Conservation (phyloP, 495 filamentous ascomycete species). For the Penicillium cosmopolitanum region DNA sequence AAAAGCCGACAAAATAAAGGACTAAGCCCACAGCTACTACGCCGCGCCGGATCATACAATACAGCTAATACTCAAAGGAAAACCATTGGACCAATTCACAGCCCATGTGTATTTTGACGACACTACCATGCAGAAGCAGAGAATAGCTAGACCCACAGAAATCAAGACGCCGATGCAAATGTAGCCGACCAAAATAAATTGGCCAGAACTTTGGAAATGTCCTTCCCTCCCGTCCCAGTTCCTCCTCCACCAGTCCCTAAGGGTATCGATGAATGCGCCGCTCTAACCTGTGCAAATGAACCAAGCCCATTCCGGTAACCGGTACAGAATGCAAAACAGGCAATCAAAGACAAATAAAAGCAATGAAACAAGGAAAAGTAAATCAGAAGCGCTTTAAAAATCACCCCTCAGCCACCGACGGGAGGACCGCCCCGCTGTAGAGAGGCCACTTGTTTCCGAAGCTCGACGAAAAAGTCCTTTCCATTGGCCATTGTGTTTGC, state of each 20-base stretch:
- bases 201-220: constrained; percentile 10
- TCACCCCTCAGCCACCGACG: constrained; percentile 44
- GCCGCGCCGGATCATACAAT: too few relatives aligned
- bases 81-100: background rate
- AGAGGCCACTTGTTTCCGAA: constrained; percentile 53
- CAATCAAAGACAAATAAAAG: constrained; percentile 14
- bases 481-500: constrained; percentile 58
- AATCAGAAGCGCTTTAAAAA: background rate
- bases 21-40: too few relatives aligned
- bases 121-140: constrained; percentile 20
- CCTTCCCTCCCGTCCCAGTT: constrained; percentile 15
- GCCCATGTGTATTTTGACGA: background rate
- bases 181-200: constrained; percentile 9
- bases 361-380: constrained; percentile 18
- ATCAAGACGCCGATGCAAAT: constrained; percentile 33
- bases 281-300: constrained; percentile 32
- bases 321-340: constrained; percentile 27
- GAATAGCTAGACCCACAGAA: constrained; percentile 4
- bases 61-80: background rate
- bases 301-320: constrained; percentile 16
- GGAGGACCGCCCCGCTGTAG: constrained; percentile 45
- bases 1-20: too few relatives aligned
- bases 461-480: constrained; percentile 58
- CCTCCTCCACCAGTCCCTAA: constrained; percentile 27
- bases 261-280: constrained; percentile 40